phyloP scores from a whole-genome alignment of 495 filamentous ascomycete species.

The Aspergillus homomorphus region DNA sequence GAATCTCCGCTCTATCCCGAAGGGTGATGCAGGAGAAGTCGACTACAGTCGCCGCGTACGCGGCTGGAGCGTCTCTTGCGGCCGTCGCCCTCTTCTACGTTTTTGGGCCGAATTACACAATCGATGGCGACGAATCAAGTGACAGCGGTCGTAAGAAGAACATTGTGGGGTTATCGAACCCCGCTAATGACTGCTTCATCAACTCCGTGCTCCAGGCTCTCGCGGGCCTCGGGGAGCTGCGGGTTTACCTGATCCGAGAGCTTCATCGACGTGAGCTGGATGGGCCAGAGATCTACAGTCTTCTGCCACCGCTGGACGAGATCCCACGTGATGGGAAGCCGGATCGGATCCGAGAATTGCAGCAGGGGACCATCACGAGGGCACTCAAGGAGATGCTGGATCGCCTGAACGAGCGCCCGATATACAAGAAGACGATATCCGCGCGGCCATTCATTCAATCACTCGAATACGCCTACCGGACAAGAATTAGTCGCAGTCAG shows the following conservation, averaged over 20 bases:
- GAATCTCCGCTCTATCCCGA: background rate
- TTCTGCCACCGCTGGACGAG: constrained; percentile 48
- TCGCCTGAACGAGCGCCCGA: constrained; percentile 87
- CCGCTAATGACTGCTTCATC: constrained; percentile 99
- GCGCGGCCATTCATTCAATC: constrained; percentile 73
- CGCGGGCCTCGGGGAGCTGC: constrained; percentile 89
- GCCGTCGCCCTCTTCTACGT: constrained; percentile 96
- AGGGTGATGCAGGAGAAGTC: constrained; percentile 79
- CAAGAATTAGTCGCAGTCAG: constrained; percentile 87
- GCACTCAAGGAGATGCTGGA: constrained; percentile 92
- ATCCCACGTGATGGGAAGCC: constrained; percentile 41
- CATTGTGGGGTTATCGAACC: constrained; percentile 84
- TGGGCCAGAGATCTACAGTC: constrained; percentile 65
- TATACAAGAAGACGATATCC: constrained; percentile 91
- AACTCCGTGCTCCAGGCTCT: constrained; percentile 94
- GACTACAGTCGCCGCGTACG: constrained; percentile 84
- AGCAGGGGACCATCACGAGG: constrained; percentile 76
- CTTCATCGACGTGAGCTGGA: constrained; percentile 77
- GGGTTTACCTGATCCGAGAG: constrained; percentile 86
- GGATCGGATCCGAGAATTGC: constrained; percentile 69
- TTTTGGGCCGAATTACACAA: constrained; percentile 90
- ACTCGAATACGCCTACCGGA: constrained; percentile 81
- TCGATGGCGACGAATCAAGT: constrained; percentile 71
- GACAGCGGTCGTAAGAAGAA: constrained; percentile 72
- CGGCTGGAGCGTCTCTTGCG: constrained; percentile 90